Evolutionary conservation across 768 basidiomycete genomes (phyloP).

Genomic region (Lactarius psammicola): DNA sequence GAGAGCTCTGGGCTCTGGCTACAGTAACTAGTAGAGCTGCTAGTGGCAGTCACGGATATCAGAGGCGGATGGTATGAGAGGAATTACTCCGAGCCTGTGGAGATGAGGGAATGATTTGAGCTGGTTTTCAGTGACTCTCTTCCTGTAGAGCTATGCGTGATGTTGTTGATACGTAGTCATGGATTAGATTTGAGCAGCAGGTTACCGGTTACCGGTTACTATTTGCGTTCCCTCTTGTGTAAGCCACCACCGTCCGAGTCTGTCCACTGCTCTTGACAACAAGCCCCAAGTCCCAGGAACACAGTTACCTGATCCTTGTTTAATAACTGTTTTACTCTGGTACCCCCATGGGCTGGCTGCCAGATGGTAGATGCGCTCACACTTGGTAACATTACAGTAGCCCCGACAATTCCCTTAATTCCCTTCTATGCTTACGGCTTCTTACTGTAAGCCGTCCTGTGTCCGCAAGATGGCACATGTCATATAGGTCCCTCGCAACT

Average conservation of each 20-base stretch:
- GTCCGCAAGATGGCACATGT: constrained; percentile 1
- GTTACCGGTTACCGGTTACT: too few relatives aligned
- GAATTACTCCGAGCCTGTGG: too few relatives aligned
- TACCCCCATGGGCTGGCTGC: background rate
- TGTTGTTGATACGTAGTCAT: too few relatives aligned
- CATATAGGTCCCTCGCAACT: constrained; percentile 6
- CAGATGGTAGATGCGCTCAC: background rate
- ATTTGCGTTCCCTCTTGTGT: background rate
- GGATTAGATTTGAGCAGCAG: too few relatives aligned
- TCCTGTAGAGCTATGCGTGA: too few relatives aligned
- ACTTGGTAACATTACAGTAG: background rate
- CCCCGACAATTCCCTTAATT: background rate
- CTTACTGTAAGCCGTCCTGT: background rate
- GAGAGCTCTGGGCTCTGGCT: too few relatives aligned
- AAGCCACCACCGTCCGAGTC: background rate
- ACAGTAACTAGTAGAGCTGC: too few relatives aligned
- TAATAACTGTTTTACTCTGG: background rate
- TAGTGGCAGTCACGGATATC: too few relatives aligned
- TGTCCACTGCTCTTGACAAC: background rate
- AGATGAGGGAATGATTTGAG: too few relatives aligned
- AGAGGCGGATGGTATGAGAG: too few relatives aligned
- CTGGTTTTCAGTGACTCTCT: too few relatives aligned
- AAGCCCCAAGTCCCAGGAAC: background rate
- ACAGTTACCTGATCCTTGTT: background rate
- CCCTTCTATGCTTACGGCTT: background rate